Evolutionary conservation across 1,284 basidiomycete genomes (phyloP).

Genomic region (Inonotus obliquus): DNA sequence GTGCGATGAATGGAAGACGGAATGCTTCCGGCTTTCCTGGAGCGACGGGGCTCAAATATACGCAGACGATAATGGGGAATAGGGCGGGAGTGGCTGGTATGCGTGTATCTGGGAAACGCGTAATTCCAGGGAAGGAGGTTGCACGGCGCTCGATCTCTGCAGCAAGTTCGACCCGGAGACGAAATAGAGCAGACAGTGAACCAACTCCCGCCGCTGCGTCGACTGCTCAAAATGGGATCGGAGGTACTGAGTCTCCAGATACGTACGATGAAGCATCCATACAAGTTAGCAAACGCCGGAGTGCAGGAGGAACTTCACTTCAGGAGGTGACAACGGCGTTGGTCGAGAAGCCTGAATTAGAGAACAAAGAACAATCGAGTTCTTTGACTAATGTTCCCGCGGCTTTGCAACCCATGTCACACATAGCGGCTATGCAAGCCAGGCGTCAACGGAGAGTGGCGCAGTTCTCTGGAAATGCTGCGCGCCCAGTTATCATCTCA

Average conservation of each 20-base stretch:
- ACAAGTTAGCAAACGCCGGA: slow-evolving; percentile 18
- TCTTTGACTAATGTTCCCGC: slow-evolving; percentile 32
- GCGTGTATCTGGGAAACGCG: slow-evolving; percentile 56
- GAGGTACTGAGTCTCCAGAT: slow-evolving; percentile 27
- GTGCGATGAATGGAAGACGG: slow-evolving; percentile 29
- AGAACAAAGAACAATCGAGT: not conserved
- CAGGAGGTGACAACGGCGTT: slow-evolving; percentile 16
- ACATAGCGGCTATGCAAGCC: slow-evolving; percentile 50
- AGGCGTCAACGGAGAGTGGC: slow-evolving; percentile 52
- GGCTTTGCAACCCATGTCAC: slow-evolving; percentile 11
- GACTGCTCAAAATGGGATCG: slow-evolving; percentile 16
- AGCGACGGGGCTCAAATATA: slow-evolving; percentile 68
- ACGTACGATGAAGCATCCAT: slow-evolving; percentile 15
- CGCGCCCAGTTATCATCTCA: slow-evolving; percentile 18
- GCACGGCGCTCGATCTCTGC: slow-evolving; percentile 38
- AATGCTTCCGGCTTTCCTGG: slow-evolving; percentile 45
- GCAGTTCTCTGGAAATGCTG: slow-evolving; percentile 34
- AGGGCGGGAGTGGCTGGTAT: slow-evolving; percentile 61
- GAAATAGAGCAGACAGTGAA: slow-evolving; percentile 40
- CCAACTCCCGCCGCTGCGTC: slow-evolving; percentile 24
- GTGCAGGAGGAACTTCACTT: slow-evolving; percentile 19
- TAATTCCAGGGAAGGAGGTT: slow-evolving; percentile 39
- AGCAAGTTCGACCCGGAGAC: slow-evolving; percentile 17
- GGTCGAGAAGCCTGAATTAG: slow-evolving; percentile 9
- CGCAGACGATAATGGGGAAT: slow-evolving; percentile 80